These are phyloP conservation scores for Erodium texanum DNA, from an alignment of 441 rosid species.

Conservation along the genomic window DNA sequence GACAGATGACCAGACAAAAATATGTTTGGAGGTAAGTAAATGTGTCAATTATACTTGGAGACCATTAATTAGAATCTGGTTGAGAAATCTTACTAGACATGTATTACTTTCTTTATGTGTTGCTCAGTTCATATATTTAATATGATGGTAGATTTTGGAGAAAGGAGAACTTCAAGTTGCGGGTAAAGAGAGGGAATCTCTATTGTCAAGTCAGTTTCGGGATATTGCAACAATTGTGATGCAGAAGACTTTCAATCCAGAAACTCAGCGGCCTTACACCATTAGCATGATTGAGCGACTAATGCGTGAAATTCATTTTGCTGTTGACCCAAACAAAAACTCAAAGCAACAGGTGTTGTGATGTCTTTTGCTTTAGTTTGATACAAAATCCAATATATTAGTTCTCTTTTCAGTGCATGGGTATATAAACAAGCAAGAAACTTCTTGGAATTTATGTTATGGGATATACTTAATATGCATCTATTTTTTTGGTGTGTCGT, in stretches of 20 bases:
- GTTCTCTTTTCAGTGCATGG: background rate
- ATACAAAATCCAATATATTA: background rate
- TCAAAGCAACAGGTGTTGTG: conserved; percentile 85
- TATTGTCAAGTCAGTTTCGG: conserved; percentile 80
- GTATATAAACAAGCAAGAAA: background rate
- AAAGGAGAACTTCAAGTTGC: conserved; percentile 99
- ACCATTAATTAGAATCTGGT: background rate
- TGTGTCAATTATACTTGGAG: background rate
- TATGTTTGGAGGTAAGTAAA: conserved; percentile 68
- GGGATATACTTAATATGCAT: background rate
- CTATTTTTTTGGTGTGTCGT: background rate
- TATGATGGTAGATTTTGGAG: conserved; percentile 55
- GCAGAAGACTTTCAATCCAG: conserved; percentile 93
- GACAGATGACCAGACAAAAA: conserved; percentile 68
- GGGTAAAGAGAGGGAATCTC: conserved; percentile 92
- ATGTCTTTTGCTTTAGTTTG: background rate
- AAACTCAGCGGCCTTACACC: conserved; percentile 86
- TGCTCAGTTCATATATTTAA: background rate
- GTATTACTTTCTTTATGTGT: background rate
- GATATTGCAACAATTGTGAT: conserved; percentile 90
- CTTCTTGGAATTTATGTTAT: background rate
- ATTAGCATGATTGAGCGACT: conserved; percentile 89
- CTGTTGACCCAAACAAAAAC: conserved; percentile 76
- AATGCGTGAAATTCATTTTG: conserved; percentile 92
- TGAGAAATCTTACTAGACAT: background rate